phyloP scores from a whole-genome alignment of 2,329 filamentous ascomycete species.

The Fusarium sp. region DNA sequence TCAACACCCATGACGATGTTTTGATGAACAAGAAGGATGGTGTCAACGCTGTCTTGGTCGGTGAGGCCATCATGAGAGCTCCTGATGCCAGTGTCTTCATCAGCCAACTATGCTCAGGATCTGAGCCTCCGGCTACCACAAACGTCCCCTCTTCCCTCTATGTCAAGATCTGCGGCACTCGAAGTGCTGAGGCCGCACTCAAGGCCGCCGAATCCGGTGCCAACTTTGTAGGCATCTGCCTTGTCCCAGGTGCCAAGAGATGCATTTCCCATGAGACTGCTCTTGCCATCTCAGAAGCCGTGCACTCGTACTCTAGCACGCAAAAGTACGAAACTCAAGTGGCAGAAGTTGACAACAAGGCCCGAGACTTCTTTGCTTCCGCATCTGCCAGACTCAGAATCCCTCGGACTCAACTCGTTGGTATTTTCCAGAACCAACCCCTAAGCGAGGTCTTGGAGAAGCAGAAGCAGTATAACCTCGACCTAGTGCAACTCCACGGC shows the following conservation, averaged over 20 bases:
- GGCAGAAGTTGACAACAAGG: constrained; percentile 46
- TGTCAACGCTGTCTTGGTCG: constrained; percentile 92
- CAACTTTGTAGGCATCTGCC: constrained; percentile 92
- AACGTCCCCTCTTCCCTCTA: constrained; percentile 64
- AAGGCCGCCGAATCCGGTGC: constrained; percentile 88
- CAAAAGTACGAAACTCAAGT: constrained; percentile 49
- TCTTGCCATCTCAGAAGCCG: constrained; percentile 80
- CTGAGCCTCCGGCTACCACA: constrained; percentile 50
- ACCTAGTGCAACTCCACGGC: constrained; percentile 93
- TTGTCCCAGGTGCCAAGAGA: constrained; percentile 84
- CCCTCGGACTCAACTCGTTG: constrained; percentile 81
- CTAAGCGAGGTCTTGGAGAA: constrained; percentile 84
- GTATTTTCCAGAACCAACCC: constrained; percentile 93
- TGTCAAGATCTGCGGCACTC: constrained; percentile 96
- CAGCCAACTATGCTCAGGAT: constrained; percentile 79
- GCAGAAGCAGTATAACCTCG: constrained; percentile 80
- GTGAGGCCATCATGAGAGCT: constrained; percentile 95
- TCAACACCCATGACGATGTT: constrained; percentile 89
- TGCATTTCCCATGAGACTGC: constrained; percentile 84
- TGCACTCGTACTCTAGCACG: constrained; percentile 75
- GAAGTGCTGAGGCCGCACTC: constrained; percentile 82
- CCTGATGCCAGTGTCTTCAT: constrained; percentile 87
- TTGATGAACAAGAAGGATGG: constrained; percentile 88
- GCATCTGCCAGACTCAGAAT: constrained; percentile 61
- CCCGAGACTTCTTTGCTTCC: constrained; percentile 79